Base-by-base conservation (phyloP, 176 grass and related monocot genomes). In the Rhynchospora breviuscula region DNA sequence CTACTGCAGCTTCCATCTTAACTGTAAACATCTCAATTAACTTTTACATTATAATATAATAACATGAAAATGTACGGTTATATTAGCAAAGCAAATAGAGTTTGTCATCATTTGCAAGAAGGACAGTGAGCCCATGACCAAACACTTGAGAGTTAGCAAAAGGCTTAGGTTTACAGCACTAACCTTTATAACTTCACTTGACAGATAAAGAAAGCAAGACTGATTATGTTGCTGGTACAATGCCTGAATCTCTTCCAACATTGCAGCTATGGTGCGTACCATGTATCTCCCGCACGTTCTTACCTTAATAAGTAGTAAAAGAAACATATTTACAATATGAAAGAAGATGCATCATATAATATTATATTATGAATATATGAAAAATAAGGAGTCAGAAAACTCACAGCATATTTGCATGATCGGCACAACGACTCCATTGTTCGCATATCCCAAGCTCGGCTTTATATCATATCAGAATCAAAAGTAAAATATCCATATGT, bases 151-250 rank as follows among this genome's bases (percentile, higher is more conserved):
- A 59, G 51, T 79, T 58, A 15, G n/a, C 12, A 59, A 35, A 58
- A 79, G 6, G 46, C 15, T 60, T 18, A 25, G 60, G 15, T 22
- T 45, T 66, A 23, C 19, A 7, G 73, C 65, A 87, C 59, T 31
- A 67, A 99, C 93, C 93, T 99, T 99, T 86, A 99, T 99, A 90
- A 99, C 91, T 99, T 99, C 97, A 89, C 97, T 99, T 62, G 97
- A 99, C 49, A 99, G 62, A 83, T 99, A 96, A 87, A 99, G 88
- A 76, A 99, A 99, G 83, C 97, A 99, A 65, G 91, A 91, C 57
- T 99, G 97, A 85, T 93, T 95, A 66, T 95, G 93, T 72, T 93
- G 89, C 83, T 96, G 97, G 89, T 93, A 99, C 66, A 99, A 88
- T 62, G 83, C 82, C 90, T 99, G 89, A 52, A 99, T 90, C 84